Evolutionary conservation across 2,329 filamentous ascomycete genomes (phyloP).

Genomic region (Nothophaeocryptopus gaeumannii): DNA sequence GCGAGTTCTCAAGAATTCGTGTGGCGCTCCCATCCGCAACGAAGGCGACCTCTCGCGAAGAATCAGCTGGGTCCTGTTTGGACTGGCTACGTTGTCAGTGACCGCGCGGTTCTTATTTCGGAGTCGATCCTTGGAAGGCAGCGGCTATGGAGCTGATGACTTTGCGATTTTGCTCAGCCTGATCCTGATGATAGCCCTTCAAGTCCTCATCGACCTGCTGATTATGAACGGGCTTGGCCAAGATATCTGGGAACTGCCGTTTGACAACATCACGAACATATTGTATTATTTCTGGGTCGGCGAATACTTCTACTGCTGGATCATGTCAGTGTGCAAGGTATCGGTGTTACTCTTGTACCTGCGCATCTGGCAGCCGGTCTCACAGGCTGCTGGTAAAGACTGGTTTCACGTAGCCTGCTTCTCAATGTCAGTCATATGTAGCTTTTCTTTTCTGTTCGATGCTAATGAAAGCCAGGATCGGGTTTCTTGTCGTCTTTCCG

Average conservation of each 20-base stretch:
- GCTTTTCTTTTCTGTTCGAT: background rate
- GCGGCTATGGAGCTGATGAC: slow-evolving; percentile 10
- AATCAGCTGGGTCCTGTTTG: slow-evolving; percentile 3
- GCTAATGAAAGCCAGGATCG: background rate
- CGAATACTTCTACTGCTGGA: slow-evolving; percentile 12
- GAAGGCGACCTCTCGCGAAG: slow-evolving; percentile 2
- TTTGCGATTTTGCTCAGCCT: slow-evolving; percentile 6
- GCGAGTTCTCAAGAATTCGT: slow-evolving; percentile 2
- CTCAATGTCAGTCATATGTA: background rate
- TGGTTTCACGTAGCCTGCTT: slow-evolving; percentile 8
- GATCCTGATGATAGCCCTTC: slow-evolving; percentile 2
- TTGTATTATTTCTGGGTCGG: slow-evolving; percentile 12
- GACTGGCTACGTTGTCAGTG: background rate
- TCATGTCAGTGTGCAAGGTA: slow-evolving; percentile 12
- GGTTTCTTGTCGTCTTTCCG: slow-evolving; percentile 2
- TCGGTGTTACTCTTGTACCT: slow-evolving; percentile 11
- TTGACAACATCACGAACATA: slow-evolving; percentile 8
- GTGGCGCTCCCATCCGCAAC: slow-evolving; percentile 2
- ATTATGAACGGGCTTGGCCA: slow-evolving; percentile 5
- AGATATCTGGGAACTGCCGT: slow-evolving; percentile 9
- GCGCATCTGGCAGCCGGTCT: slow-evolving; percentile 3
- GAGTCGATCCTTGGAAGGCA: slow-evolving; percentile 2
- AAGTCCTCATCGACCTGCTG: slow-evolving; percentile 2
- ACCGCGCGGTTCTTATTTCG: slow-evolving; percentile 9
- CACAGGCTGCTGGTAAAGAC: background rate